Conservation (phyloP, 352 stramenopile genomes). For the Globisporangium cederbergense region DNA sequence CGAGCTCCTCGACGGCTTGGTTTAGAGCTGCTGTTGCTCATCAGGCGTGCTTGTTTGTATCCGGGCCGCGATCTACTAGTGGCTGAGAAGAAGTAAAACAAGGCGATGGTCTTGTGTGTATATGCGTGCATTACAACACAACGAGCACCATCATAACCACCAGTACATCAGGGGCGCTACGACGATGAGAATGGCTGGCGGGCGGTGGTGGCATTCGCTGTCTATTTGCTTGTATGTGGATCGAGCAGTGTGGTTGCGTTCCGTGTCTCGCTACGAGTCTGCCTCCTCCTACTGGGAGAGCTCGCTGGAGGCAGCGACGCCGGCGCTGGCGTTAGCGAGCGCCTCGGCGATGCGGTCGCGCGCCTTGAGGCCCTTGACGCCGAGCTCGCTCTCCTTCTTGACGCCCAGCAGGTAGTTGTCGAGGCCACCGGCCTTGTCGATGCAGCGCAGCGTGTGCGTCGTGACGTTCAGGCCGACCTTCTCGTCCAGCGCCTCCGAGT, state of each 20-base stretch:
- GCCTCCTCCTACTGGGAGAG: constrained; percentile 11
- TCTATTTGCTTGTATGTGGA: not conserved
- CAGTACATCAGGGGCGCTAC: not conserved
- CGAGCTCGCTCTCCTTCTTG: constrained; percentile 78
- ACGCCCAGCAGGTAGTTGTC: constrained; percentile 94
- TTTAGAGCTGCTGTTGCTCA: too few species aligned
- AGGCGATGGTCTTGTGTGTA: too few species aligned
- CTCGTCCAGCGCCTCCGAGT: constrained; percentile 91
- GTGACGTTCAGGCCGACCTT: constrained; percentile 93
- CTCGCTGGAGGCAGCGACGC: constrained; percentile 6
- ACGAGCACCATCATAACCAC: not conserved
- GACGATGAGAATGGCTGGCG: not conserved
- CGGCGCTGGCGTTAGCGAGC: constrained; percentile 22
- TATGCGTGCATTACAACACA: constrained; percentile 8
- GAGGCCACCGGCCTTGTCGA: constrained; percentile 92
- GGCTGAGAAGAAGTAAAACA: too few species aligned
- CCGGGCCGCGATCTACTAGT: too few species aligned
- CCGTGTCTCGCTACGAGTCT: not conserved
- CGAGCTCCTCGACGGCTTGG: too few species aligned
- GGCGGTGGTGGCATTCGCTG: not conserved
- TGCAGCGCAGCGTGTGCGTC: constrained; percentile 87
- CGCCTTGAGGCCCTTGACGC: constrained; percentile 59
- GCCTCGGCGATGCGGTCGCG: constrained; percentile 58
- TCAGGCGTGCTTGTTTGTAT: too few species aligned
- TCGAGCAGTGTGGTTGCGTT: not conserved